Evolutionary conservation across 2,329 filamentous ascomycete species (phyloP).

Genomic region (Dactylellina parvicollis): DNA sequence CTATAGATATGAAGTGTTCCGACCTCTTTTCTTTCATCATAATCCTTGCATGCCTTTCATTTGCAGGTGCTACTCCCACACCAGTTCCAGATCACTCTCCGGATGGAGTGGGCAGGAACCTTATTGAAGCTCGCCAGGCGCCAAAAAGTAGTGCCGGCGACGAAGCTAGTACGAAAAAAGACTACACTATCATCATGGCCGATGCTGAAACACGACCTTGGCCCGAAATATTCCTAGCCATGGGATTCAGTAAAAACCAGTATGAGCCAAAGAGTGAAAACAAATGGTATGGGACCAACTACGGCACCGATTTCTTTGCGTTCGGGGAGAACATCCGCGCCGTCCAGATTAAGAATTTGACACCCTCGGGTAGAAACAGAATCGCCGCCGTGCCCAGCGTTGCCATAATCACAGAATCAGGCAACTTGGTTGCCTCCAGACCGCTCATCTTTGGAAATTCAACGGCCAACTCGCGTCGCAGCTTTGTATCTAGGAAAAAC

Average conservation of each 20-base stretch:
- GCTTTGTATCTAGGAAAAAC: not conserved
- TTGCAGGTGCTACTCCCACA: too few relatives aligned
- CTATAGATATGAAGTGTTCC: too few relatives aligned
- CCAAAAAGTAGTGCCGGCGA: not conserved
- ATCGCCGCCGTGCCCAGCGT: slow-evolving; percentile 11
- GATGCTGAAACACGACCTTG: slow-evolving; percentile 14
- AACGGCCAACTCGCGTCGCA: too few relatives aligned
- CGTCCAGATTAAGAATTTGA: slow-evolving; percentile 5
- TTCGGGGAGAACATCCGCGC: slow-evolving; percentile 19
- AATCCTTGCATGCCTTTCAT: too few relatives aligned
- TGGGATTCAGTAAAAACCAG: slow-evolving; percentile 16
- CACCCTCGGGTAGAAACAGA: not conserved
- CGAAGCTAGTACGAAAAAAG: not conserved
- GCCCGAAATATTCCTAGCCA: slow-evolving; percentile 18
- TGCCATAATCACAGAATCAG: not conserved
- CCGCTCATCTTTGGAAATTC: too few relatives aligned
- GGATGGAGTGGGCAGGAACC: too few relatives aligned
- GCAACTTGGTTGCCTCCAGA: too few relatives aligned
- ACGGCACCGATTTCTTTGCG: slow-evolving; percentile 26
- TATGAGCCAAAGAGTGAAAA: slow-evolving; percentile 17
- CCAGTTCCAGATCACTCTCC: too few relatives aligned
- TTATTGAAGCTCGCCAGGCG: not conserved
- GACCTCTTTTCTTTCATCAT: too few relatives aligned
- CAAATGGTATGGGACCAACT: slow-evolving; percentile 9
- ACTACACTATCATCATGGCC: slow-evolving; percentile 5